Evolutionary conservation across 345 rosid species (phyloP).

Genomic region (Physaria fendleri): DNA sequence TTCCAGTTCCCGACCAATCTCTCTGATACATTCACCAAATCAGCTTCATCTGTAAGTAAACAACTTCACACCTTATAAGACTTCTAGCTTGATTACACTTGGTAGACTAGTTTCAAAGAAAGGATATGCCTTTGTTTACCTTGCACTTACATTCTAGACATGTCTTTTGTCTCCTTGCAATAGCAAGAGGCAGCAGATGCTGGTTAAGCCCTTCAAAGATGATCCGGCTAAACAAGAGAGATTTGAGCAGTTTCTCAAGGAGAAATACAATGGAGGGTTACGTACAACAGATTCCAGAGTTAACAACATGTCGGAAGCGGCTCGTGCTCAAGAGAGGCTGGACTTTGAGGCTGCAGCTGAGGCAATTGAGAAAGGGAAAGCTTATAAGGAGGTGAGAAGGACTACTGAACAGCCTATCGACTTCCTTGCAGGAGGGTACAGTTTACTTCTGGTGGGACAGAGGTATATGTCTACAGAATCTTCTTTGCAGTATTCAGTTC

Average conservation of each 20-base stretch:
- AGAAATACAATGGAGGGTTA: conserved; percentile 87
- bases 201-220: conserved; percentile 74
- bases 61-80: conserved; percentile 6
- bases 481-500: conserved; percentile 10
- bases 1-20: conserved; percentile 60
- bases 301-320: conserved; percentile 70
- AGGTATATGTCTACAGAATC: conserved; percentile 47
- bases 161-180: conserved; percentile 7
- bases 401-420: conserved; percentile 40
- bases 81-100: not conserved
- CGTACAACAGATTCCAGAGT: conserved; percentile 52
- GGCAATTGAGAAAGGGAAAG: conserved; percentile 71
- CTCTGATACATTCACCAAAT: conserved; percentile 75
- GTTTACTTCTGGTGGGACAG: conserved; percentile 69
- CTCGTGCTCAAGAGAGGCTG: conserved; percentile 90
- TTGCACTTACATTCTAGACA: conserved; percentile 2
- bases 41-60: conserved; percentile 62
- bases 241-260: conserved; percentile 88
- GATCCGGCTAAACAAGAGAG: conserved; percentile 85
- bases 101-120: conserved; percentile 4
- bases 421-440: conserved; percentile 55
- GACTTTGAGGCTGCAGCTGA: conserved; percentile 97
- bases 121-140: conserved; percentile 7
- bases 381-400: conserved; percentile 40
- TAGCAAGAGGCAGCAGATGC: conserved; percentile 57